Evolutionary conservation across 768 basidiomycete genomes (phyloP), one percentile per base, ranked within the genome.

Genomic region (Leccinum disarticulatum): DNA sequence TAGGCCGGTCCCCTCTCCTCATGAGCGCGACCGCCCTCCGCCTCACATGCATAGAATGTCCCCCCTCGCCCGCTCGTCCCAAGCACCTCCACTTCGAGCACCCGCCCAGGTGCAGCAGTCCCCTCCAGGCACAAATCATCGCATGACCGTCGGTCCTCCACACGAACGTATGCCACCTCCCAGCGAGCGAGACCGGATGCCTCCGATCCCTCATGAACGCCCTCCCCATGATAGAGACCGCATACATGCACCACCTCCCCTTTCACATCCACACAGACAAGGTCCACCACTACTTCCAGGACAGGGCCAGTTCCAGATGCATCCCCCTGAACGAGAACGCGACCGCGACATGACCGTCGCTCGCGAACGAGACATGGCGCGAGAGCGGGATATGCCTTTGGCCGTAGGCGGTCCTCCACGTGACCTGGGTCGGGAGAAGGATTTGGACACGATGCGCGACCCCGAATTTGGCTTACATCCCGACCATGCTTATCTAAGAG

Each of bases 271-370:
- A 33, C 70, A 66, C 47, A 62, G 63, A 52, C 64, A 56, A 55
- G 57, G 35, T 19, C 67, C 61, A 13, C 49, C 64, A 14, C 46
- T 63, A 6, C 66, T 72, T 14, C 72, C 73, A 0, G 72, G 73
- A 4, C 72, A 74, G 48, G 66, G 73, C 43, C 70, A 73, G 43
- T 74, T 73, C 57, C 73, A 71, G 47, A 33, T 66, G 0, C 66
- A 68, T 38, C 67, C 71, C 28, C 64, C 70, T 4, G 70, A 72
- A 9, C 73, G 70, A 0, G 72, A 74, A 9, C 68, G 67, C 1
- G 73, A 73, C 5, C 61, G 60, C 15, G 70, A 61, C 52, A 51
- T 62, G 46, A 56, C 48, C n/a, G 47, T 60, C 22, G 51, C 38
- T 51, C 68, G 68, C 17, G 70, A 71, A 38, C 69, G 67, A 35